Conservation (phyloP, 345 rosid genomes). For the Microthlaspi erraticum region DNA sequence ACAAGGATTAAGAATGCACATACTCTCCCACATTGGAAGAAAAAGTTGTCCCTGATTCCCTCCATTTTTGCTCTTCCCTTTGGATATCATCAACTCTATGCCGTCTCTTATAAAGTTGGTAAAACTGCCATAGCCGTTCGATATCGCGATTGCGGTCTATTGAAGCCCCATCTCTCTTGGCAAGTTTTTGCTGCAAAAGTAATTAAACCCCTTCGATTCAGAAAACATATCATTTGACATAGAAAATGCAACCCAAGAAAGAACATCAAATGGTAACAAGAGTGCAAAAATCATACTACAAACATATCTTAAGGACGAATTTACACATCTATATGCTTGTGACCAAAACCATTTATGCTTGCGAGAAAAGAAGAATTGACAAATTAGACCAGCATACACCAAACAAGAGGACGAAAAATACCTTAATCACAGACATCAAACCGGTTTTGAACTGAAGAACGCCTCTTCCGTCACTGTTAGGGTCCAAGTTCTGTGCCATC, state of each 20-base stretch:
- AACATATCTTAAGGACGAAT: not conserved
- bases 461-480: constrained; percentile 94
- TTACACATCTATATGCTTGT: constrained; percentile 18
- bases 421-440: constrained; percentile 92
- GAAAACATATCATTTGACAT: constrained; percentile 18
- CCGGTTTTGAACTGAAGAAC: constrained; percentile 99
- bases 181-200: constrained; percentile 92
- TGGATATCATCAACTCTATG: constrained; percentile 89
- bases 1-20: constrained; percentile 43
- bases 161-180: constrained; percentile 71
- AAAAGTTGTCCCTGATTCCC: constrained; percentile 76
- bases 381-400: not conserved
- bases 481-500: constrained; percentile 95
- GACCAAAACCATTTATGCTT: not conserved
- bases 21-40: constrained; percentile 85
- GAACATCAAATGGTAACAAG: not conserved
- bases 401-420: constrained; percentile 35
- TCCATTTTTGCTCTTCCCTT: constrained; percentile 74
- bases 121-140: constrained; percentile 85
- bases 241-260: constrained; percentile 23
- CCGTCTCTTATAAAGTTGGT: constrained; percentile 69
- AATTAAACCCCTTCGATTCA: constrained; percentile 21
- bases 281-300: constrained; percentile 11
- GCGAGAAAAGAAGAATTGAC: not conserved
- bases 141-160: constrained; percentile 86